Conservation (phyloP, 305 asterid genomes). For the Rubia peregrina region DNA sequence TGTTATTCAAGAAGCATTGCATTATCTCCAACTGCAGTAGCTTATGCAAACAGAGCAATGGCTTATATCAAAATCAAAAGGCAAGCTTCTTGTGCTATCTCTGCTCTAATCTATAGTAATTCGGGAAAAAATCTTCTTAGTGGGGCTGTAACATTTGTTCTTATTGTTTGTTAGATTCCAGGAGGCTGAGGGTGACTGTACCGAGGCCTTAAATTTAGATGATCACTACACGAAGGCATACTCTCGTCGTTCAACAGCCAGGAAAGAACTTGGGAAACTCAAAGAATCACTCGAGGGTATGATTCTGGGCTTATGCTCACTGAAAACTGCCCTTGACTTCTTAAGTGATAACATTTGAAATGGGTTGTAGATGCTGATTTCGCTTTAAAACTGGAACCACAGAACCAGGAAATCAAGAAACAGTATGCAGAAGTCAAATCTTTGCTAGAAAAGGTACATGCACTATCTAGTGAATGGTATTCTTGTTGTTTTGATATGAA, state of each 20-base stretch:
- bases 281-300: slow-evolving; percentile 81
- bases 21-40: slow-evolving; percentile 85
- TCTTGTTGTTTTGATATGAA: slow-evolving; percentile 7
- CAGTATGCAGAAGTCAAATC: slow-evolving; percentile 70
- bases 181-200: slow-evolving; percentile 92
- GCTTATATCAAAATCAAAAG: slow-evolving; percentile 78
- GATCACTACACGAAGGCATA: slow-evolving; percentile 92
- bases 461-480: not conserved
- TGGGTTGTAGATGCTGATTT: slow-evolving; percentile 68
- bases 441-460: slow-evolving; percentile 58
- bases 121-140: not conserved
- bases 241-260: slow-evolving; percentile 89
- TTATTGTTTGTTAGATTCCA: slow-evolving; percentile 43
- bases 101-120: slow-evolving; percentile 6
- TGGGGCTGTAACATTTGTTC: slow-evolving; percentile 10
- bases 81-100: slow-evolving; percentile 26
- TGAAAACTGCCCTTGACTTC: not conserved
- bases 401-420: slow-evolving; percentile 86
- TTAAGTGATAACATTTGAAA: slow-evolving; percentile 15
- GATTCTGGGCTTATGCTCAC: slow-evolving; percentile 5
- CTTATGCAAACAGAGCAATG: slow-evolving; percentile 94
- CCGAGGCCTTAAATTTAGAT: slow-evolving; percentile 85
- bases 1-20: slow-evolving; percentile 97
- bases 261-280: slow-evolving; percentile 86
- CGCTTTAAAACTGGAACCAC: slow-evolving; percentile 82